phyloP scores from a whole-genome alignment of 108 stramenopile species.

The Skeletonema grethae region DNA sequence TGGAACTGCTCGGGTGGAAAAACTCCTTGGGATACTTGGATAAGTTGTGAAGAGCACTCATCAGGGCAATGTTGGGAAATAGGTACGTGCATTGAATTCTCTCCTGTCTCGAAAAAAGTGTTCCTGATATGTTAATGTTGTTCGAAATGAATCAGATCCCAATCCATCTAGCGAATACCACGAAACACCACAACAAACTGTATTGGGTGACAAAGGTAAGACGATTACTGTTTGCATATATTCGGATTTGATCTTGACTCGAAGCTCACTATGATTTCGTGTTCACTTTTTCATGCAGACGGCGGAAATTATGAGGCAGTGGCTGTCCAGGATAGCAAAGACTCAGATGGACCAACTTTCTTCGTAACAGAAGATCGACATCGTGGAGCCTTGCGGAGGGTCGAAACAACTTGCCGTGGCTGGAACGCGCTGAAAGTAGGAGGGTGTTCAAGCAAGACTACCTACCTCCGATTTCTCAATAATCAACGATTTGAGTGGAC shows the following conservation, averaged over 20 bases:
- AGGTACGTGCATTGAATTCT: not conserved
- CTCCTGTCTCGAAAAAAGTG: not conserved
- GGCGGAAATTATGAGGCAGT: not conserved
- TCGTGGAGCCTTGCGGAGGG: not conserved
- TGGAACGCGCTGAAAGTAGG: not conserved
- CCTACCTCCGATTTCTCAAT: not conserved
- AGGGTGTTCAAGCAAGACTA: not conserved
- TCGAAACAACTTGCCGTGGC: not conserved
- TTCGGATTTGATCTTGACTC: not conserved
- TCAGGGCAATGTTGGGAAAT: not conserved
- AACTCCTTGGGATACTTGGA: not conserved
- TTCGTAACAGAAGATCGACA: not conserved
- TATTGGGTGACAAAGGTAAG: constrained; percentile 24
- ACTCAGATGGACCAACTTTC: not conserved
- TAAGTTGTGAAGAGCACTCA: not conserved
- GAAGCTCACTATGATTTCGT: not conserved
- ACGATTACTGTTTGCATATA: not conserved
- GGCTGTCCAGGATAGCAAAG: constrained; percentile 1
- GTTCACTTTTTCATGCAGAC: not conserved
- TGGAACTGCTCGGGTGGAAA: constrained; percentile 54
- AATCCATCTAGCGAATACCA: constrained; percentile 28
- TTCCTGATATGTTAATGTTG: not conserved
- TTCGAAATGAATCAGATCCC: constrained; percentile 24
- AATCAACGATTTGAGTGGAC: constrained; percentile 7
- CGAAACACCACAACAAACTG: constrained; percentile 6